Conservation (phyloP, 2,329 filamentous ascomycete species). For the Sclerotinia nivalis region DNA sequence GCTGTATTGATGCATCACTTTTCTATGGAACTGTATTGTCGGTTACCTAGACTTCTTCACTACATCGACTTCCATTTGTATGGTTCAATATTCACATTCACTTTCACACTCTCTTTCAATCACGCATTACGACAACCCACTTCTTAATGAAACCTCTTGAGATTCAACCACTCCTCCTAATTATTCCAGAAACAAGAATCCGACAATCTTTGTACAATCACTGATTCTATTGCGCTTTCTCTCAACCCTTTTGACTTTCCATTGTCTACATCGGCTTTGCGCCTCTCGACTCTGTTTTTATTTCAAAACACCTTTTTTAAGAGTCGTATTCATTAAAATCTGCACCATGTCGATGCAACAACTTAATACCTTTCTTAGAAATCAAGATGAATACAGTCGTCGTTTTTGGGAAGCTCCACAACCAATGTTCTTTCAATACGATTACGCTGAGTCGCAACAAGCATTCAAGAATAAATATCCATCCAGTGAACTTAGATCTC, state of each 20-base stretch:
- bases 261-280: not conserved
- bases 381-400: not conserved
- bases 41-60: not conserved
- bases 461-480: not conserved
- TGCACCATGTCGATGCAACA: conserved; percentile 11
- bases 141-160: not conserved
- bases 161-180: not conserved
- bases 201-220: not conserved
- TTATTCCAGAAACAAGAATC: not conserved
- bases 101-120: not conserved
- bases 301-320: not conserved
- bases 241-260: not conserved
- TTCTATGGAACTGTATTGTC: not conserved
- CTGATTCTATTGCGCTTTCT: not conserved
- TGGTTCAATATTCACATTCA: not conserved
- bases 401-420: not conserved
- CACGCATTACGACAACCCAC: not conserved
- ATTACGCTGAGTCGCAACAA: conserved; percentile 11
- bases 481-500: not conserved
- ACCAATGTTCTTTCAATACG: conserved; percentile 10
- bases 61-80: not conserved
- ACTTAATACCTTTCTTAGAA: not conserved
- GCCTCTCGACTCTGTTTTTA: not conserved
- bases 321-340: not conserved
- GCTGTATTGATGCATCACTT: not conserved